Evolutionary conservation across 116 monocot genomes (phyloP).

Genomic region (Cymodocea nodosa): DNA sequence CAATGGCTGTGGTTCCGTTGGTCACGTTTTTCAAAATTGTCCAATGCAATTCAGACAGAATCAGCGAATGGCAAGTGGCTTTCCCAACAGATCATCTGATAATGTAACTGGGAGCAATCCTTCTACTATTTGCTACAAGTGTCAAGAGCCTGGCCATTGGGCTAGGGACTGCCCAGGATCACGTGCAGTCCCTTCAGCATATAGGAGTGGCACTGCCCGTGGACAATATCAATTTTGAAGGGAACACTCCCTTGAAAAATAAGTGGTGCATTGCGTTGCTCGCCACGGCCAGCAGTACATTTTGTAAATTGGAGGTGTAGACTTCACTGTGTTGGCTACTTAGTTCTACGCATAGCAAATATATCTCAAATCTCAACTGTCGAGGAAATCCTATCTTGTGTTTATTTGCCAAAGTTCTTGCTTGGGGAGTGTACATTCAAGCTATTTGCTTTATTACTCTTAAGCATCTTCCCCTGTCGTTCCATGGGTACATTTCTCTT

Average conservation of each 20-base stretch:
- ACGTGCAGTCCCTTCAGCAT: constrained; percentile 3
- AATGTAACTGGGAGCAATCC: background rate
- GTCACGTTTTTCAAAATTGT: constrained; percentile 18
- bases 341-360: too few species aligned
- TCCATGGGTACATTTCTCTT: too few species aligned
- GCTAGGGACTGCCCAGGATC: constrained; percentile 50
- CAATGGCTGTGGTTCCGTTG: constrained; percentile 15
- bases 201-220: constrained; percentile 8
- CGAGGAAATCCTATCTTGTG: too few species aligned
- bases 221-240: constrained; percentile 3
- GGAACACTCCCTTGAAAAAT: background rate
- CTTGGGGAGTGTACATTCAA: too few species aligned
- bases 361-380: too few species aligned
- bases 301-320: too few species aligned
- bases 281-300: too few species aligned
- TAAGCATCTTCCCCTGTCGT: too few species aligned
- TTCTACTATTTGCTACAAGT: constrained; percentile 24
- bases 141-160: constrained; percentile 43
- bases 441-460: too few species aligned
- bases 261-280: too few species aligned
- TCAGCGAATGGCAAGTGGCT: constrained; percentile 6
- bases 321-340: too few species aligned
- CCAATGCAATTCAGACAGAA: constrained; percentile 2
- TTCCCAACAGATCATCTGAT: constrained; percentile 6
- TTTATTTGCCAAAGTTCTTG: too few species aligned